phyloP scores from a whole-genome alignment of 2,329 filamentous ascomycete species.

The Cyphellophora attinorum region DNA sequence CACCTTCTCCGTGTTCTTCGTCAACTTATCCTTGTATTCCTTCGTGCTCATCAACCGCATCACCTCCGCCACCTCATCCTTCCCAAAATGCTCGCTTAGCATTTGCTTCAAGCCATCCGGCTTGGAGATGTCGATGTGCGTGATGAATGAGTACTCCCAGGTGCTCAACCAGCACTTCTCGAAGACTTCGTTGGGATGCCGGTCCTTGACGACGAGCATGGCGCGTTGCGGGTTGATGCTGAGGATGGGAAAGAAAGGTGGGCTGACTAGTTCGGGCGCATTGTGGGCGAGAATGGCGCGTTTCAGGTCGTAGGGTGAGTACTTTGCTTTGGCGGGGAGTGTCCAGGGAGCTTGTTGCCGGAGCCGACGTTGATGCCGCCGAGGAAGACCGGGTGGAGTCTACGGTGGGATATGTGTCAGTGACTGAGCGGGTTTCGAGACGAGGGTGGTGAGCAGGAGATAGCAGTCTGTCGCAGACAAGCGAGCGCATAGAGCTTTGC shows the following conservation, averaged over 20 bases:
- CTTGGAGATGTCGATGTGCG: conserved; percentile 50
- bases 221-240: conserved; percentile 52
- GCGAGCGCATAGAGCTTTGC: too few relatives aligned
- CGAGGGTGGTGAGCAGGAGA: too few relatives aligned
- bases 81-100: conserved; percentile 32
- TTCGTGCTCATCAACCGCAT: conserved; percentile 41
- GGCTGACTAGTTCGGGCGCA: conserved; percentile 30
- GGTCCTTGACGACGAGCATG: conserved; percentile 56
- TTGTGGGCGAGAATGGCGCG: conserved; percentile 45
- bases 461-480: not conserved
- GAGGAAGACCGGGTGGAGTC: conserved; percentile 63
- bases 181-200: conserved; percentile 41
- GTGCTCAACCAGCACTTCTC: conserved; percentile 45
- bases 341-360: conserved; percentile 69
- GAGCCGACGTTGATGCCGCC: conserved; percentile 54
- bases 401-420: conserved; percentile 22
- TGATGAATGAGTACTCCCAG: conserved; percentile 55
- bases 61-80: conserved; percentile 46
- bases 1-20: conserved; percentile 50
- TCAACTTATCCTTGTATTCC: conserved; percentile 45
- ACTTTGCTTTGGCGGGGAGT: conserved; percentile 54
- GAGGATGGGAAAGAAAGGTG: conserved; percentile 29
- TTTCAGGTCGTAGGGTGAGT: conserved; percentile 41
- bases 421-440: not conserved
- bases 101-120: conserved; percentile 43